Evolutionary conservation across 2,329 filamentous ascomycete species (phyloP).

Genomic region (Curvularia eragrostidis): DNA sequence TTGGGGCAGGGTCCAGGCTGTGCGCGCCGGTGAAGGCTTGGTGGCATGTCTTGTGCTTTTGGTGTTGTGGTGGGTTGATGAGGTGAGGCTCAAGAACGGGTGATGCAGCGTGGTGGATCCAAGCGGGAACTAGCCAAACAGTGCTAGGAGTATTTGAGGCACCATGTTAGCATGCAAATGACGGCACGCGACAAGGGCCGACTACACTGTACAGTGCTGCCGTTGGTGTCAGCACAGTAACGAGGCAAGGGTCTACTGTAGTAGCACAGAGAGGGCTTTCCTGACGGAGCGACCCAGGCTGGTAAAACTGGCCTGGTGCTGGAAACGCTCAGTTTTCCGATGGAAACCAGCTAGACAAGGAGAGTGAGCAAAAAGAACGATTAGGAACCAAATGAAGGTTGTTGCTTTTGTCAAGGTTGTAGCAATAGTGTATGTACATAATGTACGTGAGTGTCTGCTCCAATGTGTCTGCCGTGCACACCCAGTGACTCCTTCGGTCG

Average conservation of each 20-base stretch:
- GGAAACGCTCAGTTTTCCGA: not conserved
- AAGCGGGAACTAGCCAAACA: constrained; percentile 12
- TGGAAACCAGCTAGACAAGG: not conserved
- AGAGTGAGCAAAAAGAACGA: not conserved
- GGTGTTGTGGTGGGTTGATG: constrained; percentile 7
- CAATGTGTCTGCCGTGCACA: not conserved
- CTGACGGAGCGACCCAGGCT: not conserved
- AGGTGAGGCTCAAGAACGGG: constrained; percentile 8
- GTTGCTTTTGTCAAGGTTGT: not conserved
- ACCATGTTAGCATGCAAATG: not conserved
- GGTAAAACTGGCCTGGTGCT: not conserved
- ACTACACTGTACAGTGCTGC: not conserved
- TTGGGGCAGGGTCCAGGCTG: not conserved
- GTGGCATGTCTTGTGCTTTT: not conserved
- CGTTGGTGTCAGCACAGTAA: not conserved
- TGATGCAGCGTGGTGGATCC: constrained; percentile 9
- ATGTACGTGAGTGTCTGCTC: too few relatives aligned
- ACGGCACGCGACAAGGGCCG: constrained; percentile 1
- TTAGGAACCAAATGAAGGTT: not conserved
- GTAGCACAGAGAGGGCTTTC: not conserved
- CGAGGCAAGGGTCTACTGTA: not conserved
- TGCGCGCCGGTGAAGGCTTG: not conserved
- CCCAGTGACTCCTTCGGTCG: not conserved
- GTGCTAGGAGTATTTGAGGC: not conserved
- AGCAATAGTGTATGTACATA: not conserved